Percentiles rank a stretch among this genome's conserved stretches.
Evolutionary conservation across 139 green algal species (phyloP).

Genomic region (Monoraphidium neglectum): DNA sequence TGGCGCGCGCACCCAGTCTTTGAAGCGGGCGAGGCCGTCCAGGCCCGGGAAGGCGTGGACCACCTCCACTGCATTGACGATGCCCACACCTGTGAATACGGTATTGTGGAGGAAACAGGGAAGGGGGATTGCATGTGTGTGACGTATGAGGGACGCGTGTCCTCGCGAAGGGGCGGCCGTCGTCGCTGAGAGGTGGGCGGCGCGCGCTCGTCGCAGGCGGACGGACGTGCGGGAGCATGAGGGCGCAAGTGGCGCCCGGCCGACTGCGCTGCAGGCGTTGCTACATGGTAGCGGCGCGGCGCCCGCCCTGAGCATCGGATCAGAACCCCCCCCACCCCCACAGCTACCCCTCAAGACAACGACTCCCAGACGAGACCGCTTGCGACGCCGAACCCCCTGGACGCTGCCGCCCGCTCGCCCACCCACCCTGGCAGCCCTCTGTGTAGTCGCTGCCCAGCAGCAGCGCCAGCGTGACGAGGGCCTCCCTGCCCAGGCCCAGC

Average conservation of each 20-base stretch:
- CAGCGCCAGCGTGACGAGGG: constrained; percentile 83
- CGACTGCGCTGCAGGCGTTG: no score
- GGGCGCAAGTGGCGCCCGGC: no score
- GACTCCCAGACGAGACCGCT: background rate
- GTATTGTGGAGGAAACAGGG: no score
- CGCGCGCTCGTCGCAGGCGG: no score
- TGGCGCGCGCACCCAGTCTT: constrained; percentile 63
- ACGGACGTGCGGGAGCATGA: no score
- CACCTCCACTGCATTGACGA: constrained; percentile 97
- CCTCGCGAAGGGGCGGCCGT: background rate
- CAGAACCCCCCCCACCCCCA: no score
- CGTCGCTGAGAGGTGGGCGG: no score
- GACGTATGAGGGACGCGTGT: background rate
- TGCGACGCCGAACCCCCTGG: no score
- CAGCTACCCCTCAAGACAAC: background rate
- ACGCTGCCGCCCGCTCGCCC: background rate
- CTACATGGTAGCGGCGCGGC: no score
- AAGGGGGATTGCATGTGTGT: no score
- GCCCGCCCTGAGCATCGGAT: no score
- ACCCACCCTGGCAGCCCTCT: constrained; percentile 17
- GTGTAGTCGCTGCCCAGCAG: constrained; percentile 97
- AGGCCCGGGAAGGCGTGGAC: constrained; percentile 75
- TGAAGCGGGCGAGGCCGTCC: constrained; percentile 58
- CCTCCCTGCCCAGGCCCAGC: constrained; percentile 75
- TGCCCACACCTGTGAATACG: constrained; percentile 67